Evolutionary conservation across 164 flowering plant species (phyloP).

Genomic region (Platanus orientalis): DNA sequence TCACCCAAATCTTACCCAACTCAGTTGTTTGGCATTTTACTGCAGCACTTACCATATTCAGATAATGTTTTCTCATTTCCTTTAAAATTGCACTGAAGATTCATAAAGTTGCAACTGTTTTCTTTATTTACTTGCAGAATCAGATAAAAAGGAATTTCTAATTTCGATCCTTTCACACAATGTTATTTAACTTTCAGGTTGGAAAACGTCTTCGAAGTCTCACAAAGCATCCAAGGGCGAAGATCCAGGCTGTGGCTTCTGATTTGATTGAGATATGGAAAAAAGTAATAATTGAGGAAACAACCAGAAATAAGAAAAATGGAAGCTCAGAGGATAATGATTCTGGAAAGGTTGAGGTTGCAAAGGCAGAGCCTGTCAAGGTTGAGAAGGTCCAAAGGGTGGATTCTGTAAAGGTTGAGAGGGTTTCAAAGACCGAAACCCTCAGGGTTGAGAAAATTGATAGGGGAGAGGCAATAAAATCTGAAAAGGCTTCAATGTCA

Average conservation of each 20-base stretch:
- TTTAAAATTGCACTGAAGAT: too few relatives aligned
- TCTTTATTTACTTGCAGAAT: neutral
- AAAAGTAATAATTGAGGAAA: constrained; percentile 63
- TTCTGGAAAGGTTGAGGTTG: constrained; percentile 20
- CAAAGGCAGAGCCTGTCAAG: constrained; percentile 25
- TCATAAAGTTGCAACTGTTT: too few relatives aligned
- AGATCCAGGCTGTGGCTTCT: constrained; percentile 58
- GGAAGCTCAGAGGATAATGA: constrained; percentile 26
- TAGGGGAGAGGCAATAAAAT: constrained; percentile 12
- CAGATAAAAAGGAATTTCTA: neutral
- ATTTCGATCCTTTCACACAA: neutral
- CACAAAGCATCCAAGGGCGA: constrained; percentile 74
- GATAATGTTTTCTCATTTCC: too few relatives aligned
- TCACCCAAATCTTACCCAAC: too few relatives aligned
- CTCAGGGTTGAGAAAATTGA: constrained; percentile 33
- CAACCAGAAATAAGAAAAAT: constrained; percentile 47
- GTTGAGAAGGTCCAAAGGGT: constrained; percentile 29
- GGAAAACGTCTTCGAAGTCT: constrained; percentile 75
- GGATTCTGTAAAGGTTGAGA: constrained; percentile 27
- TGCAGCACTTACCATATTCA: too few relatives aligned
- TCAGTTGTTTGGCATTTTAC: too few relatives aligned
- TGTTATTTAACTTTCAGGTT: constrained; percentile 43
- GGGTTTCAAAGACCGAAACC: constrained; percentile 17
- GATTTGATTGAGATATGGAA: constrained; percentile 84
- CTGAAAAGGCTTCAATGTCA: constrained; percentile 23